These are phyloP conservation scores for Megacollybia marginata DNA, from an alignment of 768 basidiomycete species.

Conservation along the genomic window DNA sequence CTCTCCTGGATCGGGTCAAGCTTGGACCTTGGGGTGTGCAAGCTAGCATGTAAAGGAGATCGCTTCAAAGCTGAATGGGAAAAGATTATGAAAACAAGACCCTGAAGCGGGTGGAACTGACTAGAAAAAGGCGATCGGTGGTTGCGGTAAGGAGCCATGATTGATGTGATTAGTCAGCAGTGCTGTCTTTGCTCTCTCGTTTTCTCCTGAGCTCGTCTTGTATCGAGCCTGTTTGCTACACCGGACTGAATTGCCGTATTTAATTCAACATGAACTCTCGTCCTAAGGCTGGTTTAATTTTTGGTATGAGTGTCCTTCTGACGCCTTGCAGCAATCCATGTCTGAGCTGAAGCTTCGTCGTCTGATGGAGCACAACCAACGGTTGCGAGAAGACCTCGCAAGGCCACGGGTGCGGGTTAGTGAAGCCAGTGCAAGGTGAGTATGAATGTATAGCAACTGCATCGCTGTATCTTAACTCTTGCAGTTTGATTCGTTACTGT, in stretches of 20 bases:
- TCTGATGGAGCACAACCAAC: conserved; percentile 89
- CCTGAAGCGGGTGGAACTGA: too few species aligned
- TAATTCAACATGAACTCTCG: conserved; percentile 55
- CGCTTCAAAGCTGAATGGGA: not conserved
- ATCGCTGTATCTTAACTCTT: not conserved
- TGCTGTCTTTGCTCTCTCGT: conserved; percentile 1
- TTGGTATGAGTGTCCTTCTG: conserved; percentile 1
- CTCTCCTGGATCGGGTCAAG: conserved; percentile 1
- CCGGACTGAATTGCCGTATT: not conserved
- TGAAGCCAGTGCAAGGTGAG: conserved; percentile 83
- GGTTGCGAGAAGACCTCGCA: conserved; percentile 82
- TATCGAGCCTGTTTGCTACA: not conserved
- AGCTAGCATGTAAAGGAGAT: not conserved
- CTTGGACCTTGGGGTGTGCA: not conserved
- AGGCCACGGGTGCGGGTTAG: conserved; percentile 87
- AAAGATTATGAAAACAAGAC: not conserved
- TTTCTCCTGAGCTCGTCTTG: conserved; percentile 4
- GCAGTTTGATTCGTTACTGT: conserved; percentile 88
- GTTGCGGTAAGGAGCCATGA: not conserved
- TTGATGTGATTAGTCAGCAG: not conserved
- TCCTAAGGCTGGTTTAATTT: conserved; percentile 43
- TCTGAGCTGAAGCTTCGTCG: conserved; percentile 94
- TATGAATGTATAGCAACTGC: conserved; percentile 4
- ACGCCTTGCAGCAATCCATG: conserved; percentile 69
- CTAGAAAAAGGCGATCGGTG: too few species aligned